Conservation (phyloP, 2,329 filamentous ascomycete species). For the Microcyclospora tardicrescens region DNA sequence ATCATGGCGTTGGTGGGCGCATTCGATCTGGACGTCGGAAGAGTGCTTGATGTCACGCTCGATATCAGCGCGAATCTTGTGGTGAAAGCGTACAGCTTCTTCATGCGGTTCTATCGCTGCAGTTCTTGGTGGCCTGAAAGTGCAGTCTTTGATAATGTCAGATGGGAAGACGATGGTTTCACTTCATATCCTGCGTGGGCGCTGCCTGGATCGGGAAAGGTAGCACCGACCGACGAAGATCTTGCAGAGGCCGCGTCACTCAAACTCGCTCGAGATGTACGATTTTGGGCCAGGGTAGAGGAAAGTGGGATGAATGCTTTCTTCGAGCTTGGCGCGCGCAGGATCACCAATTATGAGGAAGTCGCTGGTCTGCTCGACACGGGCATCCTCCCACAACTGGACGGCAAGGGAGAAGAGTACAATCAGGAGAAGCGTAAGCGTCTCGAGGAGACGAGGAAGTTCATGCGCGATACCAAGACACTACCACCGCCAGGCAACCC, state of each 20-base stretch:
- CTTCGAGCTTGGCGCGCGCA: slow-evolving; percentile 72
- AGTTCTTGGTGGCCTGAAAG: slow-evolving; percentile 94
- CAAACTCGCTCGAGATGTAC: slow-evolving; percentile 53
- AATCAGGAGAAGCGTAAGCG: slow-evolving; percentile 30
- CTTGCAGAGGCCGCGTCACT: slow-evolving; percentile 36
- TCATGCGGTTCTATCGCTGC: slow-evolving; percentile 77
- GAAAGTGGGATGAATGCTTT: slow-evolving; percentile 69
- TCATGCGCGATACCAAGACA: slow-evolving; percentile 70
- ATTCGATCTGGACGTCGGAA: slow-evolving; percentile 90
- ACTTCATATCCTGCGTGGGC: slow-evolving; percentile 77
- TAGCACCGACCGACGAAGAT: slow-evolving; percentile 48
- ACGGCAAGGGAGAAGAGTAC: slow-evolving; percentile 26
- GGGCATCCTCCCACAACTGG: slow-evolving; percentile 18
- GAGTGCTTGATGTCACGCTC: slow-evolving; percentile 84
- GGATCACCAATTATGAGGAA: slow-evolving; percentile 46
- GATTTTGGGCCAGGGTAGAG: slow-evolving; percentile 72
- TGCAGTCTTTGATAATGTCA: slow-evolving; percentile 40
- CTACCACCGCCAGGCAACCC: slow-evolving; percentile 75
- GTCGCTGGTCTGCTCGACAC: slow-evolving; percentile 16
- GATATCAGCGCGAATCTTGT: slow-evolving; percentile 91
- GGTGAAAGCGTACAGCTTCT: slow-evolving; percentile 86
- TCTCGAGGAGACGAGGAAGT: slow-evolving; percentile 49
- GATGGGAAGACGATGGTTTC: slow-evolving; percentile 37
- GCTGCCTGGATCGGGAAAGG: slow-evolving; percentile 53
- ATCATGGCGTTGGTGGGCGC: slow-evolving; percentile 92